phyloP scores from a whole-genome alignment of 1,284 basidiomycete species.

The Ustilago cynodontis region DNA sequence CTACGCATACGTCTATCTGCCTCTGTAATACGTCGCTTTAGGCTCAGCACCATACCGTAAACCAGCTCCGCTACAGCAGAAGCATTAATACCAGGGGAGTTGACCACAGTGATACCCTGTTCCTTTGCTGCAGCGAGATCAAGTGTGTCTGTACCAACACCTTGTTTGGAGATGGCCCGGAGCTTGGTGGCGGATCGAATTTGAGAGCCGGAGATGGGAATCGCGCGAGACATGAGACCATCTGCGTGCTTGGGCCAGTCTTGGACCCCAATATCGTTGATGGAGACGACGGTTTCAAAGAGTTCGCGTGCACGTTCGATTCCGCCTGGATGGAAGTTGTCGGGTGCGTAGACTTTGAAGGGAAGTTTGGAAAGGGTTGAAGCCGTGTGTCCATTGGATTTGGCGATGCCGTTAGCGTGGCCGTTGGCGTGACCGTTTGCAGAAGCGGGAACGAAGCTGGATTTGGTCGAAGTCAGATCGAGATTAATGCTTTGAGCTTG shows the following conservation, averaged over 20 bases:
- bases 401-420: no score
- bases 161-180: conserved; percentile 6
- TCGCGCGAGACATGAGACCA: conserved; percentile 10
- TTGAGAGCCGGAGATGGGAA: conserved; percentile 7
- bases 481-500: not conserved
- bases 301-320: conserved; percentile 10
- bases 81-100: conserved; percentile 9
- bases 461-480: conserved; percentile 1
- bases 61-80: conserved; percentile 4
- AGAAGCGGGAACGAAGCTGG: not conserved
- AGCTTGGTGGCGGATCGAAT: conserved; percentile 11
- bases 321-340: conserved; percentile 12
- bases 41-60: conserved; percentile 5
- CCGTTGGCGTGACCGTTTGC: no score
- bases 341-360: conserved; percentile 7
- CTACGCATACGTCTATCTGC: conserved; percentile 10
- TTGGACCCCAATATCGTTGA: conserved; percentile 1
- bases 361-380: not conserved
- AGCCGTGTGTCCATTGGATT: no score
- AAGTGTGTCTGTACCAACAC: conserved; percentile 1
- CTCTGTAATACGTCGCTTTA: conserved; percentile 8
- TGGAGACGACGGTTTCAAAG: conserved; percentile 4
- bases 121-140: conserved; percentile 1
- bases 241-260: conserved; percentile 12
- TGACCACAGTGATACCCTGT: conserved; percentile 3